These are phyloP conservation scores for Besnoitia besnoiti DNA, from an alignment of 169 alveolate genomes.

Conservation along the genomic window DNA sequence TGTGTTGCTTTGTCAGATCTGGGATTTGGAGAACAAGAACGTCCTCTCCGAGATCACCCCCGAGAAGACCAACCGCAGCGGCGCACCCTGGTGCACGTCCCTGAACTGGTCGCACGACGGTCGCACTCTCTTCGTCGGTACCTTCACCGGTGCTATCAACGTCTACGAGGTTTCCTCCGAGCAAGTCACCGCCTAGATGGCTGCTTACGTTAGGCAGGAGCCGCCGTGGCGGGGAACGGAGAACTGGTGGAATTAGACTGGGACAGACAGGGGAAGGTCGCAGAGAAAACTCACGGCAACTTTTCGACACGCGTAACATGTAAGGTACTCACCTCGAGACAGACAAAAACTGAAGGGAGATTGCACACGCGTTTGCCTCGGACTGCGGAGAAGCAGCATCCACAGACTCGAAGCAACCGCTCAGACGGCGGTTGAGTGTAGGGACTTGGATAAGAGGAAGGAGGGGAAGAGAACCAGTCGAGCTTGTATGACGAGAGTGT, in stretches of 20 bases:
- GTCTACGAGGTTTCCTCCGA: constrained; percentile 84
- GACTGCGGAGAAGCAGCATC: not conserved
- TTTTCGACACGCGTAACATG: too few species aligned
- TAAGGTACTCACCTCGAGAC: not conserved
- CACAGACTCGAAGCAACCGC: not conserved
- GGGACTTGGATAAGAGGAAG: not conserved
- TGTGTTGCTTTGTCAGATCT: constrained; percentile 68
- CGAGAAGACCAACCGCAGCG: constrained; percentile 88
- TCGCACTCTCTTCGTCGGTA: constrained; percentile 91
- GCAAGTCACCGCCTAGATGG: constrained; percentile 23
- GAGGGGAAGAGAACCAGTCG: too few species aligned
- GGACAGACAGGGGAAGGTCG: not conserved
- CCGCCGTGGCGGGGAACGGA: not conserved
- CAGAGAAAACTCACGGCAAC: not conserved
- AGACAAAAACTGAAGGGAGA: not conserved
- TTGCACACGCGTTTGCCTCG: not conserved
- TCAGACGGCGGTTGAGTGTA: too few species aligned
- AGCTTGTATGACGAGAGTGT: not conserved
- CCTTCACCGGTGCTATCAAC: constrained; percentile 90
- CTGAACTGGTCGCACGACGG: constrained; percentile 95
- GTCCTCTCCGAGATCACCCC: constrained; percentile 91
- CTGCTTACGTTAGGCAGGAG: not conserved
- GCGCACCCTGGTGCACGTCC: constrained; percentile 95
- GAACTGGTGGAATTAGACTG: not conserved
- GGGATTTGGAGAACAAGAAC: constrained; percentile 95